Percentiles rank a stretch among this genome's conserved stretches.
phyloP scores from a whole-genome alignment of 2,329 filamentous ascomycete genomes.

The Trematosphaeria pertusa region DNA sequence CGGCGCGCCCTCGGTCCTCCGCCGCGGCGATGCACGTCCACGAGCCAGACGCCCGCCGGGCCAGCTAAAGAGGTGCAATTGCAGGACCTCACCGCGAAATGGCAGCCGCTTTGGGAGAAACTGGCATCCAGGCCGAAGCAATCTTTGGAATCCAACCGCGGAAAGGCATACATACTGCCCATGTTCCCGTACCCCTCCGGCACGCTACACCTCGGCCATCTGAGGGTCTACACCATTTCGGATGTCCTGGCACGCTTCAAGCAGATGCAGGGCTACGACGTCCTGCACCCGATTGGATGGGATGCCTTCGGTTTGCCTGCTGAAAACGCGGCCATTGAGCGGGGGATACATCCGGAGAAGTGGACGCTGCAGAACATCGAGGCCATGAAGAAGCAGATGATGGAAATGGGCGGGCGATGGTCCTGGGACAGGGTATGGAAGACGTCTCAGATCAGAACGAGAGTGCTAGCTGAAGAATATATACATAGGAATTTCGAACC shows the following conservation, averaged over 20 bases:
- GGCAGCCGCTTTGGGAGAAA: conserved; percentile 59
- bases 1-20: conserved; percentile 24
- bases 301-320: conserved; percentile 91
- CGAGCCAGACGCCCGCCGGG: conserved; percentile 11
- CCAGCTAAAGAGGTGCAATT: conserved; percentile 8
- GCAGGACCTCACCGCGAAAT: conserved; percentile 52
- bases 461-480: too few species aligned
- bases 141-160: conserved; percentile 26
- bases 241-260: conserved; percentile 82
- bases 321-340: conserved; percentile 88
- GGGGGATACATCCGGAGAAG: conserved; percentile 74
- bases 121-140: conserved; percentile 17
- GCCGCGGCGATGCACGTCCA: conserved; percentile 10
- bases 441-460: neutral
- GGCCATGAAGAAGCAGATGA: conserved; percentile 83
- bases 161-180: conserved; percentile 74
- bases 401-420: conserved; percentile 80
- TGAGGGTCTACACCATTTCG: conserved; percentile 89
- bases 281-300: conserved; percentile 92
- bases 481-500: conserved; percentile 82
- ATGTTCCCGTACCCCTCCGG: conserved; percentile 97
- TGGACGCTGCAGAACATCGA: conserved; percentile 85
- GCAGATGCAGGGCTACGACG: conserved; percentile 74
- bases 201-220: conserved; percentile 82
- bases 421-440: conserved; percentile 76